phyloP scores from a whole-genome alignment of 148 eudicot genomes.

The Fallopia convolvulus region DNA sequence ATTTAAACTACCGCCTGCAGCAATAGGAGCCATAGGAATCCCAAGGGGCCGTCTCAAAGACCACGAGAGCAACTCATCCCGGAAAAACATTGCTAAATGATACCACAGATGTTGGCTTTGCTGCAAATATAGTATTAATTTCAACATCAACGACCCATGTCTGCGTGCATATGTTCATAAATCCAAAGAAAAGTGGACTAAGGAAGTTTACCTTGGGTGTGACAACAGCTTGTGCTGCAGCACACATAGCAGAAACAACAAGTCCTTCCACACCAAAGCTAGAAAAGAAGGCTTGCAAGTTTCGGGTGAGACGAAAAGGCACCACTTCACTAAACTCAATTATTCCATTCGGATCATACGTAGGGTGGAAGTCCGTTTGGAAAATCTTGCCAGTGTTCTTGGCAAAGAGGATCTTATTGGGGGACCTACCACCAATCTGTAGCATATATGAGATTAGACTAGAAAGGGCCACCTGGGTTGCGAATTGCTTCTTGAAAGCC shows the following conservation, averaged over 20 bases:
- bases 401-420: conserved; percentile 91
- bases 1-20: conserved; percentile 62
- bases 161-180: background rate
- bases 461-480: conserved; percentile 87
- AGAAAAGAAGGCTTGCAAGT: conserved; percentile 90
- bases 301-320: conserved; percentile 88
- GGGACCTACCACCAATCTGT: conserved; percentile 94
- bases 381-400: conserved; percentile 95
- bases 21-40: conserved; percentile 69
- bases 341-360: conserved; percentile 95
- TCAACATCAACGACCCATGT: background rate
- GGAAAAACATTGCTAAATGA: conserved; percentile 98
- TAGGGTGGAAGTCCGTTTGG: conserved; percentile 96
- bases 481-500: conserved; percentile 98
- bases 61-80: conserved; percentile 95
- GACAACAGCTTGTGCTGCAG: conserved; percentile 92
- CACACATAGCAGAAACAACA: conserved; percentile 82
- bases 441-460: conserved; percentile 91
- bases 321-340: conserved; percentile 92
- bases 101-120: conserved; percentile 93
- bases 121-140: conserved; percentile 28
- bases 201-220: conserved; percentile 66
- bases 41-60: conserved; percentile 95
- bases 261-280: conserved; percentile 98
- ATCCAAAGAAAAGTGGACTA: background rate